phyloP scores from a whole-genome alignment of 495 filamentous ascomycete species.

The Trichoderma asperelloides region DNA sequence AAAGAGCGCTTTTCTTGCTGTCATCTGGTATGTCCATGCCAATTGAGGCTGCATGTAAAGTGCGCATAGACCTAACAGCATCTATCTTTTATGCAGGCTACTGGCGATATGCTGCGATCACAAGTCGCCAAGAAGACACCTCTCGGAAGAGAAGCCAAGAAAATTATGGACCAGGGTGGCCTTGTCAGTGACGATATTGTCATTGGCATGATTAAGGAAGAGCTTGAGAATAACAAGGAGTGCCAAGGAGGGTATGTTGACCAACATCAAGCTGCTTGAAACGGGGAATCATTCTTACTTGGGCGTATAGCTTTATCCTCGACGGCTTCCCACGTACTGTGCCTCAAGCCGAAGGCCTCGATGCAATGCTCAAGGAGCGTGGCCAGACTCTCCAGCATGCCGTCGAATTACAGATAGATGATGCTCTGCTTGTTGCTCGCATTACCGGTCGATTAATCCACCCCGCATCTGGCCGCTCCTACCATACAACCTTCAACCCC shows the following conservation, averaged over 20 bases:
- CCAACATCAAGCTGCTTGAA: background rate
- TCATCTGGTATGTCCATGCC: constrained; percentile 67
- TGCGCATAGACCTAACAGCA: background rate
- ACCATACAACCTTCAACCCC: constrained; percentile 99
- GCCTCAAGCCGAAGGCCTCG: constrained; percentile 86
- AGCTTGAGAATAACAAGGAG: constrained; percentile 86
- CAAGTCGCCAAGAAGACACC: constrained; percentile 97
- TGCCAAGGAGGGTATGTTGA: constrained; percentile 85
- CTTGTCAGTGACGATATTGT: constrained; percentile 99
- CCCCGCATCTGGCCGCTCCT: constrained; percentile 88
- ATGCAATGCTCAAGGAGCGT: constrained; percentile 72
- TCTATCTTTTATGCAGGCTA: constrained; percentile 52
- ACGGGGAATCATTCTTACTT: background rate
- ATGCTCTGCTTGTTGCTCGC: constrained; percentile 81
- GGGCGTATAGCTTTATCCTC: constrained; percentile 74
- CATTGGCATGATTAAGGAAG: constrained; percentile 97
- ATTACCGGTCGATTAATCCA: constrained; percentile 96
- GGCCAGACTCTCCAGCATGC: constrained; percentile 82
- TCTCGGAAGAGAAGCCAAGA: constrained; percentile 94
- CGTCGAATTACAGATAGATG: constrained; percentile 93
- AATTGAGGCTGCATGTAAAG: background rate
- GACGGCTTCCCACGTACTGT: constrained; percentile 98
- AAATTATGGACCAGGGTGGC: constrained; percentile 99
- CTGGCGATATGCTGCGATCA: constrained; percentile 97
- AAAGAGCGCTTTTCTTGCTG: constrained; percentile 96